Evolutionary conservation across 257 asterid genomes (phyloP).

Genomic region (Gardenia jasminoides): DNA sequence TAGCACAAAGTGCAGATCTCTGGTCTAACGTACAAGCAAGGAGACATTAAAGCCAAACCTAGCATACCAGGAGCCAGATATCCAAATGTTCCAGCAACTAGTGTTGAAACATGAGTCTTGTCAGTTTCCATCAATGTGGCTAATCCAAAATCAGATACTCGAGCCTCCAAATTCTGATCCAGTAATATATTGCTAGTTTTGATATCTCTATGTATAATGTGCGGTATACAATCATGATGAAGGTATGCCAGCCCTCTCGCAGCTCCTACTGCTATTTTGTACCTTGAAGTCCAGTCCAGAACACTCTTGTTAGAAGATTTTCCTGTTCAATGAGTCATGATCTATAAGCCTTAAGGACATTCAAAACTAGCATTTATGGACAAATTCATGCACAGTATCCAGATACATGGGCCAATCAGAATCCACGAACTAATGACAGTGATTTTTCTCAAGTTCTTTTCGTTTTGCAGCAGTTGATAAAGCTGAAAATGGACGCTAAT

Average conservation of each 20-base stretch:
- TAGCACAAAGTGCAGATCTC: neutral
- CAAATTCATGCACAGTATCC: neutral
- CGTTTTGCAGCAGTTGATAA: neutral
- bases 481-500: neutral
- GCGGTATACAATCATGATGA: conserved; percentile 91
- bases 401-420: neutral
- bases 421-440: neutral
- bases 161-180: conserved; percentile 68
- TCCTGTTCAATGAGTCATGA: conserved; percentile 41
- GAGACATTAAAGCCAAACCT: neutral
- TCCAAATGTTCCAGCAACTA: conserved; percentile 86
- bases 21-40: neutral
- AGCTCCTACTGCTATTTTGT: conserved; percentile 78
- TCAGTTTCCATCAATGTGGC: conserved; percentile 79
- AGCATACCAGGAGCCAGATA: conserved; percentile 79
- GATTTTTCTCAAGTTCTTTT: neutral
- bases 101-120: conserved; percentile 75
- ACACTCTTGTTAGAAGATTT: conserved; percentile 45
- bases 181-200: conserved; percentile 79
- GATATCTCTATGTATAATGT: conserved; percentile 82
- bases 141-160: conserved; percentile 75
- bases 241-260: conserved; percentile 90
- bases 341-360: neutral
- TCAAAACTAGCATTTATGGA: neutral
- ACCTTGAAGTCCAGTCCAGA: conserved; percentile 74